A percentile compares a stretch with the other conserved stretches of the same genome.
Conservation (phyloP, 768 basidiomycete species). For the Suillus subalutaceus region DNA sequence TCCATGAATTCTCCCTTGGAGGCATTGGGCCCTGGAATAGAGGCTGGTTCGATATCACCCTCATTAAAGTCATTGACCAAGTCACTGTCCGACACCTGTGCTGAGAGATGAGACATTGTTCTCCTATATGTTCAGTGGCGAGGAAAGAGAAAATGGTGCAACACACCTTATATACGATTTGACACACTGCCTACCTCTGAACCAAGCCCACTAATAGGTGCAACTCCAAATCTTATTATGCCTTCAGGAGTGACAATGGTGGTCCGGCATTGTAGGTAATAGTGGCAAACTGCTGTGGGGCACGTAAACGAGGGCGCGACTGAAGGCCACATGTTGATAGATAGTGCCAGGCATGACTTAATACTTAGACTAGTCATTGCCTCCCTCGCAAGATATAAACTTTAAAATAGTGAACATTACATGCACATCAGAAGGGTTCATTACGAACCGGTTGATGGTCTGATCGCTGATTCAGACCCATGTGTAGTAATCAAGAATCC, state of each 20-base stretch:
- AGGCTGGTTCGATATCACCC: neutral
- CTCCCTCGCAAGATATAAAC: neutral
- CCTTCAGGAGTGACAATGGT: neutral
- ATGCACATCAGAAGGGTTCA: neutral
- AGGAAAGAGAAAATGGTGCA: neutral
- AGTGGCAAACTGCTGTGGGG: neutral
- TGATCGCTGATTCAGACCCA: neutral
- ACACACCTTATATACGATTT: neutral
- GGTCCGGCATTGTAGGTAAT: neutral
- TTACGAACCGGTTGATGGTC: constrained; percentile 23
- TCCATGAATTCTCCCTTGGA: neutral
- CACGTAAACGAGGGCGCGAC: neutral
- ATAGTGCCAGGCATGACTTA: neutral
- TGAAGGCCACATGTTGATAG: neutral
- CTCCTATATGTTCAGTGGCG: neutral
- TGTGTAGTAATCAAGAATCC: constrained; percentile 35
- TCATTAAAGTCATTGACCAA: neutral
- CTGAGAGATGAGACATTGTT: neutral
- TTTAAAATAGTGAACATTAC: neutral
- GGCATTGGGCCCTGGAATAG: neutral
- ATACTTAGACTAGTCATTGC: no score
- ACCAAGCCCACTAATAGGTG: neutral
- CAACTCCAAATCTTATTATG: neutral
- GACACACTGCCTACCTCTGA: neutral
- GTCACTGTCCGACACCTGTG: neutral